Evolutionary conservation across 2,329 filamentous ascomycete genomes (phyloP).

Genomic region (Fusarium sp.): DNA sequence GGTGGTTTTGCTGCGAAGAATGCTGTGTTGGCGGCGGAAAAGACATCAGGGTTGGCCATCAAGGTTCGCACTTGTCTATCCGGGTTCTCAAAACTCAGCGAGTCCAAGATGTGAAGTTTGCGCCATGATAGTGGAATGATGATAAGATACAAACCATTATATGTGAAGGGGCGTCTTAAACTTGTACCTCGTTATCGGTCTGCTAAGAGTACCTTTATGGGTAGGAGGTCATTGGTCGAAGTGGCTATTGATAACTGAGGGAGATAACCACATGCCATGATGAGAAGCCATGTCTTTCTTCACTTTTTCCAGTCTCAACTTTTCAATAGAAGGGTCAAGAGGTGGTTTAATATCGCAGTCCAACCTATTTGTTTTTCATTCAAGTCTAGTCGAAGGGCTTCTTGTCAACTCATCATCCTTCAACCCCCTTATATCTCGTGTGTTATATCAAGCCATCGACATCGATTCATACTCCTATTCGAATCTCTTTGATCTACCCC

Average conservation of each 20-base stretch:
- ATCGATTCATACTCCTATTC: not conserved
- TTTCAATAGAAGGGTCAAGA: not conserved
- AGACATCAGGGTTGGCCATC: slow-evolving; percentile 51
- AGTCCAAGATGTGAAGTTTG: slow-evolving; percentile 9
- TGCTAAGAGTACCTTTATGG: slow-evolving; percentile 16
- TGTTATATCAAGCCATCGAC: not conserved
- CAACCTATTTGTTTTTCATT: not conserved
- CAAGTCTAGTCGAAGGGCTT: not conserved
- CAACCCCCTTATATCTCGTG: not conserved
- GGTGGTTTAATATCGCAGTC: not conserved
- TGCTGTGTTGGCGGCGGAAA: slow-evolving; percentile 20
- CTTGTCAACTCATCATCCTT: not conserved
- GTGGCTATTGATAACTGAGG: not conserved
- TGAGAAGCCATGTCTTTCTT: not conserved
- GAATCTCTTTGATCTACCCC: accelerated
- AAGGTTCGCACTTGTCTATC: slow-evolving; percentile 46
- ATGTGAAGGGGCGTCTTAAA: accelerated
- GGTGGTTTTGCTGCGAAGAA: slow-evolving; percentile 18
- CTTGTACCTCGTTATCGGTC: slow-evolving; percentile 16
- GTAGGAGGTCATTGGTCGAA: not conserved
- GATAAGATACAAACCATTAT: not conserved
- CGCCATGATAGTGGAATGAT: slow-evolving; percentile 20
- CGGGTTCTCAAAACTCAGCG: slow-evolving; percentile 42
- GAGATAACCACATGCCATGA: not conserved
- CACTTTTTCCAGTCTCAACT: not conserved